A percentile compares a stretch with the other conserved stretches of the same genome.
These are phyloP conservation scores for Backusella tarrabulga DNA, from an alignment of 192 early-diverging fungal species.

Conservation along the genomic window DNA sequence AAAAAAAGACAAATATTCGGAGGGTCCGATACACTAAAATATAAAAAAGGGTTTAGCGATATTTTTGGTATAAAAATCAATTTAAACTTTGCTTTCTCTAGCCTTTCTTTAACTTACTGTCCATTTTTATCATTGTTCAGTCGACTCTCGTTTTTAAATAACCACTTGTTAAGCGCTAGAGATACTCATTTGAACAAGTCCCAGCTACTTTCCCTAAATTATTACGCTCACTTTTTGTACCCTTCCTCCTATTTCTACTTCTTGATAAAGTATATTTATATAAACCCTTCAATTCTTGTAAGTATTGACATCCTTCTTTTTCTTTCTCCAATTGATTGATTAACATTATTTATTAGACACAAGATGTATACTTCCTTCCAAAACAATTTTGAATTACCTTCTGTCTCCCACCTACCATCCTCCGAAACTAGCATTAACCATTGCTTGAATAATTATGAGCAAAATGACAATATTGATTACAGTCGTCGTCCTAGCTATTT, in stretches of 20 bases:
- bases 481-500: conserved; percentile 28
- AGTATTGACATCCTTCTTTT: not conserved
- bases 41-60: not conserved
- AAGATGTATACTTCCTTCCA: conserved; percentile 6
- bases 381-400: conserved; percentile 9
- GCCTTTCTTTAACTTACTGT: not conserved
- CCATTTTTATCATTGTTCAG: not conserved
- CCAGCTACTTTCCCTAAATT: not conserved
- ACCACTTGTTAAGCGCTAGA: not conserved
- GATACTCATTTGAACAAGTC: conserved; percentile 1
- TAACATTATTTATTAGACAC: not conserved
- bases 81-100: not conserved
- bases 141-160: conserved; percentile 4
- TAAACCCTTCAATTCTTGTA: not conserved
- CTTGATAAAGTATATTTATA: not conserved
- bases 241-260: conserved; percentile 1
- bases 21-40: conserved; percentile 6
- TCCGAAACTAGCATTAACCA: not conserved
- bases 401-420: not conserved
- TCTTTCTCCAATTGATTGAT: not conserved
- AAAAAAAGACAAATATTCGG: conserved; percentile 5
- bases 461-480: conserved; percentile 16
- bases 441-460: conserved; percentile 3
- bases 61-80: not conserved
- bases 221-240: not conserved